Evolutionary conservation across 192 early-diverging fungal species (phyloP), one percentile per base, ranked within the genome.

Genomic region (Coemansia aciculifera): DNA sequence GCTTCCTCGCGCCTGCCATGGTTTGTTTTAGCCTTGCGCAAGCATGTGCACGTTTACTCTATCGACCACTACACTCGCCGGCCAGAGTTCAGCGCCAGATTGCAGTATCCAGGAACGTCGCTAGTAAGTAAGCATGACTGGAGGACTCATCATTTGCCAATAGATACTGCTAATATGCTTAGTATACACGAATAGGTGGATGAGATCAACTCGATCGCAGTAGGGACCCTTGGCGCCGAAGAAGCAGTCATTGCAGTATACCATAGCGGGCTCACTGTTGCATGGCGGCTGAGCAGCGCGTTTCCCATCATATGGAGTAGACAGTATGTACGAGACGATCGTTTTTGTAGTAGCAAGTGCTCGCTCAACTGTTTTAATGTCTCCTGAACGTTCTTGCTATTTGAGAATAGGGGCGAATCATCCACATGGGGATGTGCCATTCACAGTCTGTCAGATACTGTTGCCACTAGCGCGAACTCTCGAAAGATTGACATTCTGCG

Each of bases 391-490:
- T 29, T 27, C 42, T 19, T 43, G 23, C 21, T 59, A 59, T 59
- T 36, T 34, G 32, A 27, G 31, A 59, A 44, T 21, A 69, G 62
- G 32, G 57, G 46, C 31, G 65, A 40, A 11, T 76, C 79, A 11
- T 59, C 56, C 34, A 76, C 79, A 1, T 81, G 79, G 79, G 79
- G 79, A 27, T 81, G 79, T 49, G 73, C 74, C 3, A 54, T 76
- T 5, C 64, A 69, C 37, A 13, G 43, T 4, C 23, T 43, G 10
- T 36, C 65, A 2, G 43, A 34, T n/a, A 52, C 52, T 3, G 65
- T 76, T 7, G 79, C 79, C 13, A 73, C 64, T 32, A 81, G 79
- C 49, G 65, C 79, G 44, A 81, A 81, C 67, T 75, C 79, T 12
- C 67, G 67, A 56, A 64, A 27, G 57, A 67, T 70, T 32, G 61